These are phyloP conservation scores for Elsinoe fawcettii DNA, from an alignment of 2,329 filamentous ascomycete genomes.

Conservation along the genomic window DNA sequence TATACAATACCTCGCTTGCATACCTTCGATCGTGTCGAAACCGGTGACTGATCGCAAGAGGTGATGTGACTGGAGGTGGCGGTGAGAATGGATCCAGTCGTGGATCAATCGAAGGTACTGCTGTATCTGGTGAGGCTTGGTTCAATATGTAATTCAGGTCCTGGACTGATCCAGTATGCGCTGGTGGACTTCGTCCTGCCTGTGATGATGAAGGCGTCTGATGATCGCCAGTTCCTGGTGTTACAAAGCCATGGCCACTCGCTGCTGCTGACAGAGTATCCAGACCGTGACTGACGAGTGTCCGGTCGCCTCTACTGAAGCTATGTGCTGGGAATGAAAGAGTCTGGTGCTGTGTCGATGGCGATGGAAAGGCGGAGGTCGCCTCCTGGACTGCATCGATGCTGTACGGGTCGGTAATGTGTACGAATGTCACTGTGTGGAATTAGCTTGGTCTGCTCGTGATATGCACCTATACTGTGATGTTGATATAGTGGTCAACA, in stretches of 20 bases:
- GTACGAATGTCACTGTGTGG: constrained; percentile 50
- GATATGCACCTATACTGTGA: too few species aligned
- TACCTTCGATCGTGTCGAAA: neutral
- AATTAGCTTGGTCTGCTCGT: neutral
- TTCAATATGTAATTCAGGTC: constrained; percentile 53
- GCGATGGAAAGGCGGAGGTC: neutral
- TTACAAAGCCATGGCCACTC: constrained; percentile 29
- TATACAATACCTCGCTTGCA: constrained; percentile 6
- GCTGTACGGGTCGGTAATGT: constrained; percentile 55
- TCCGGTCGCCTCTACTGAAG: neutral
- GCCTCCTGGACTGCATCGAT: constrained; percentile 30
- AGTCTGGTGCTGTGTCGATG: neutral
- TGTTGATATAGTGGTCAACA: neutral
- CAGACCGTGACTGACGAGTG: constrained; percentile 35
- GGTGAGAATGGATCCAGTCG: constrained; percentile 26
- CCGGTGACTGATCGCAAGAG: neutral
- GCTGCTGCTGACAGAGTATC: constrained; percentile 49
- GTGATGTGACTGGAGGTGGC: neutral
- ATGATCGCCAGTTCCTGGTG: constrained; percentile 24
- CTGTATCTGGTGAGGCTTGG: constrained; percentile 31
- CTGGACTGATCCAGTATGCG: constrained; percentile 21
- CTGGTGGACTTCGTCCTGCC: constrained; percentile 15
- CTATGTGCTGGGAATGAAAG: neutral
- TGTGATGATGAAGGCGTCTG: constrained; percentile 23
- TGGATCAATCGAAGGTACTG: constrained; percentile 36